Base-by-base conservation (phyloP, 768 basidiomycete species). In the Fomitopsis pulvina region DNA sequence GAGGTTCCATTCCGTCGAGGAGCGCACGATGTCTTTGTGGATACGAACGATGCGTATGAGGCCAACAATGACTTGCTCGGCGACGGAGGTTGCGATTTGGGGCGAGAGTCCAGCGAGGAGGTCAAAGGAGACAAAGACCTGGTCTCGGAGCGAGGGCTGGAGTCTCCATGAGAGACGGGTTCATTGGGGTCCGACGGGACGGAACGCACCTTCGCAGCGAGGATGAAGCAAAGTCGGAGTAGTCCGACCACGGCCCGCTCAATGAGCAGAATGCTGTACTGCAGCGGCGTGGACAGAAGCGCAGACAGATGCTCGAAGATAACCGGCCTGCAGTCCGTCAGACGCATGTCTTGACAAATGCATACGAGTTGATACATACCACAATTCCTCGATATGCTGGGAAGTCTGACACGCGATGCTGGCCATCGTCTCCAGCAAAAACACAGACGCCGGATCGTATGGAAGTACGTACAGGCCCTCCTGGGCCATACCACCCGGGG, bases 1-100 rank as follows among this genome's bases (percentile, higher is more conserved):
- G 34, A 98, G 71, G 53, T 90, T 92, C 95, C 95, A 99, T 63
- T 98, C 95, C 0, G 95, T 97, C 56, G 87, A 85, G 1, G 92
- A 93, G 48, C 85, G 92, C 55, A 93, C 81, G 22, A 91, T 79
- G 6, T 80, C 72, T 41, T 75, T 73, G 56, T 94, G 81, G 41
- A 85, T 81, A 60, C 87, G 79, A n/a, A 95, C 70, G 34, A 99
- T 80, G 47, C 83, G 65, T 22, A 80, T 77, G 7, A 97, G 74
- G 0, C 96, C 96, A 7, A 87, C 80, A 43, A 84, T 74, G n/a
- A 96, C 77, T 64, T 97, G 94, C 64, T 97, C 93, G 8, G 91
- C 89, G 6, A 96, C 88, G 0, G 88, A 81, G 55, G 76, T 86
- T 18, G 90, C 77, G n/a, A 94, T 80, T 1, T 70, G 61, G 1